These are phyloP conservation scores for Yamadazyma dushanensis DNA, from an alignment of 1,139 yeast species.

Conservation along the genomic window DNA sequence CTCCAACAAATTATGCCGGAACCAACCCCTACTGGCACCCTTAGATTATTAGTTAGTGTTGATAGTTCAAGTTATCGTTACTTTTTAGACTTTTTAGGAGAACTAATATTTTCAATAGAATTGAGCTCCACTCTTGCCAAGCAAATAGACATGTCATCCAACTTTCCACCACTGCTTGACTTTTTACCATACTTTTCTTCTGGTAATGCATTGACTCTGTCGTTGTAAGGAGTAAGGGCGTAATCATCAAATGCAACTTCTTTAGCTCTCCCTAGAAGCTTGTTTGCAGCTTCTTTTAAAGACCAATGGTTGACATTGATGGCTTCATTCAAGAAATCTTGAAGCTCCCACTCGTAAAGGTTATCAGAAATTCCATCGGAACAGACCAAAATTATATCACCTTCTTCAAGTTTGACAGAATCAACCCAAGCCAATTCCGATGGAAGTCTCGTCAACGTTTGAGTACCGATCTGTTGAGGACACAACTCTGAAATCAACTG, in stretches of 20 bases:
- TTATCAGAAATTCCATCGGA: conserved; percentile 60
- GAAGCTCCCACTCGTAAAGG: conserved; percentile 49
- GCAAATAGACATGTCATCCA: conserved; percentile 57
- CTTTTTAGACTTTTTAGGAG: not conserved
- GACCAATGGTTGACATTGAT: conserved; percentile 26
- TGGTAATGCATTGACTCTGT: conserved; percentile 48
- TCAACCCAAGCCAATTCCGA: conserved; percentile 53
- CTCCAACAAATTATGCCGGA: too few relatives aligned
- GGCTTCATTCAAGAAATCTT: conserved; percentile 35
- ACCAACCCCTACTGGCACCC: too few relatives aligned
- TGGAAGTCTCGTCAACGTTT: conserved; percentile 44
- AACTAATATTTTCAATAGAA: not conserved
- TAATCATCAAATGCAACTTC: conserved; percentile 55
- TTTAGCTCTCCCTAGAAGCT: conserved; percentile 44
- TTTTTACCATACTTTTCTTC: conserved; percentile 30
- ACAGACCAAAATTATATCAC: conserved; percentile 48
- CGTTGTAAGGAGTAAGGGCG: conserved; percentile 56
- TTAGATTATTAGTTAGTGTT: too few relatives aligned
- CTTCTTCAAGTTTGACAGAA: conserved; percentile 36
- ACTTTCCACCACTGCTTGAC: conserved; percentile 51
- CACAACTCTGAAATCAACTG: conserved; percentile 49
- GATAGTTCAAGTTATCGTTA: too few relatives aligned
- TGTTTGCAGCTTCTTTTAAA: conserved; percentile 41
- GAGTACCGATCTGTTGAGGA: conserved; percentile 60
- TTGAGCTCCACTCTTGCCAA: conserved; percentile 44